phyloP scores from a whole-genome alignment of 2,329 filamentous ascomycete genomes.

The Neonectria punicea region DNA sequence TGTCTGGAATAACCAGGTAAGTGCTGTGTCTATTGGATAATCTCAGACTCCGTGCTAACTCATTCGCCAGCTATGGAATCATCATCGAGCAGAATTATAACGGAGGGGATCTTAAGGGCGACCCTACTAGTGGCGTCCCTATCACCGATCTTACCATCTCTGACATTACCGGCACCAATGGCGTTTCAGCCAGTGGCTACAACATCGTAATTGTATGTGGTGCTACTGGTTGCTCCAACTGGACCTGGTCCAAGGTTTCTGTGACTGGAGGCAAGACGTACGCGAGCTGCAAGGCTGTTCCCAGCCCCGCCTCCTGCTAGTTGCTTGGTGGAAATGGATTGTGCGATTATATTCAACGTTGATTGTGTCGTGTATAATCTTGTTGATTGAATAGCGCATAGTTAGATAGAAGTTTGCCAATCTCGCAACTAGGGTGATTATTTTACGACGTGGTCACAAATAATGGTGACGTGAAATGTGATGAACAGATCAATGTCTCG shows the following conservation, averaged over 20 bases:
- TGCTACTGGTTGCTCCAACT: constrained; percentile 54
- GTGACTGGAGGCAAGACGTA: constrained; percentile 21
- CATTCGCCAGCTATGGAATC: constrained; percentile 45
- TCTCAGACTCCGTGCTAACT: background rate
- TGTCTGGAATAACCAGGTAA: constrained; percentile 51
- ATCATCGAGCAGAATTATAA: constrained; percentile 58
- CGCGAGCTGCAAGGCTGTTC: constrained; percentile 5
- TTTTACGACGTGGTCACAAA: too few relatives aligned
- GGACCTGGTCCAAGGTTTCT: constrained; percentile 39
- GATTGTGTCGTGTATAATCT: background rate
- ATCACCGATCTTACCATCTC: constrained; percentile 59
- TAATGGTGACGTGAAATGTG: too few relatives aligned
- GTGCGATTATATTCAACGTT: background rate
- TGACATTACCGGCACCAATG: constrained; percentile 52
- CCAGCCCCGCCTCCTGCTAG: constrained; percentile 17
- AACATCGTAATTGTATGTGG: constrained; percentile 66
- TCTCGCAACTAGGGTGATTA: background rate
- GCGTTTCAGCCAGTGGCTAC: constrained; percentile 50
- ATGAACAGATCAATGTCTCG: too few relatives aligned
- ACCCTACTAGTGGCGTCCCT: constrained; percentile 57
- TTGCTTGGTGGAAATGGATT: background rate
- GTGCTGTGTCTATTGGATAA: background rate
- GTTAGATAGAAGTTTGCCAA: background rate
- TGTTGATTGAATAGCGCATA: background rate
- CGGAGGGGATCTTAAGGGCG: constrained; percentile 57